phyloP scores from a whole-genome alignment of 805 yeast species.

The Clavispora carvajalis region DNA sequence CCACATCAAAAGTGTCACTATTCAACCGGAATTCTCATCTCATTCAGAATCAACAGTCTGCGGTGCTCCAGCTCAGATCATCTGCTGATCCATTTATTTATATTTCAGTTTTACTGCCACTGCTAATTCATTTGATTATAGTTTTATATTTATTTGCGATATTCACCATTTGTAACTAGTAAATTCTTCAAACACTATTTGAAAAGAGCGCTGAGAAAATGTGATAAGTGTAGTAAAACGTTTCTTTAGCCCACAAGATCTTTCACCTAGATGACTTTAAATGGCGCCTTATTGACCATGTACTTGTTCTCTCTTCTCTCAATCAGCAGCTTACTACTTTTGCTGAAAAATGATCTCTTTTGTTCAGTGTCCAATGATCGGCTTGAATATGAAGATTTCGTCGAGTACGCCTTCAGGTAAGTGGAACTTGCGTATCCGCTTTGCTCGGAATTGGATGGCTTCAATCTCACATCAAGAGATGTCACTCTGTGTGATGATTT shows the following conservation, averaged over 20 bases:
- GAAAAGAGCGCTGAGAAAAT: too few species aligned
- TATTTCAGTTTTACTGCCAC: too few species aligned
- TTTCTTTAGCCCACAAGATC: slow-evolving; percentile 7
- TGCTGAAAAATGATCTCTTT: background rate
- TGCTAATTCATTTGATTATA: too few species aligned
- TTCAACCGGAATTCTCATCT: slow-evolving; percentile 81
- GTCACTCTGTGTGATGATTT: slow-evolving; percentile 10
- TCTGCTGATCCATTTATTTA: background rate
- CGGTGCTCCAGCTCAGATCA: background rate
- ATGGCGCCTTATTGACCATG: slow-evolving; percentile 20
- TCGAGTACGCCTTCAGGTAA: slow-evolving; percentile 7
- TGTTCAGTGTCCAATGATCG: background rate
- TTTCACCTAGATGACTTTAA: slow-evolving; percentile 15
- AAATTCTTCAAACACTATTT: too few species aligned
- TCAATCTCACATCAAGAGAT: slow-evolving; percentile 9
- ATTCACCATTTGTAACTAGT: too few species aligned
- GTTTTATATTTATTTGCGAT: too few species aligned
- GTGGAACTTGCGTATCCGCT: slow-evolving; percentile 9
- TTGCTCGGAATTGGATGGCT: slow-evolving; percentile 1
- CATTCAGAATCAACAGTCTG: background rate
- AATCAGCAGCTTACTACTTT: background rate
- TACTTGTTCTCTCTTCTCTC: slow-evolving; percentile 20
- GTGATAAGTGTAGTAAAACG: too few species aligned
- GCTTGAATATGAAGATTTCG: too few species aligned
- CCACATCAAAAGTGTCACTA: slow-evolving; percentile 90